Base-by-base conservation (phyloP, 2,329 filamentous ascomycete genomes). In the Fusarium coicis region DNA sequence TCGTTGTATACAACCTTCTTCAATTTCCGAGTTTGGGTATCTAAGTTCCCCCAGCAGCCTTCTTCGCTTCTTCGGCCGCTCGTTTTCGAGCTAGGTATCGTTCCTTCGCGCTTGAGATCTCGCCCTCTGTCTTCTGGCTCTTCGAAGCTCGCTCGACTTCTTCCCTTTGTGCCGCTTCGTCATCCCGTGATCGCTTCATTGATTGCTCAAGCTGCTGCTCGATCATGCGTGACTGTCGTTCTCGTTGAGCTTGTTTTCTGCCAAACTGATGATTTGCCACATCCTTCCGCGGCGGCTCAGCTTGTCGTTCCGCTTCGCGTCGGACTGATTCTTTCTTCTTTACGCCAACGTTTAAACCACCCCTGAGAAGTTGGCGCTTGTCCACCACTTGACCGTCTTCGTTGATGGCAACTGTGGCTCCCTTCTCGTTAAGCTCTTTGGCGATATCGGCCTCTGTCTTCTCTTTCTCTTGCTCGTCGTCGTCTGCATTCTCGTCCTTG, bases 371-470 rank as follows among this genome's bases (percentile, higher is more conserved):
- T 80, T 96, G 91, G n/a, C 93, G 87, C 84, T 95, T 96, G 80
- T 97, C 93, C 32, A 94, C 92, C 4, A 96, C 91, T 79, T 95
- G 90, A 0, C 93, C 93, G 43, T 96, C 93, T 69, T 96, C 93
- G 77, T 96, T 96, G 76, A 96, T 83, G 12, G 90, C 88, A 43
- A 96, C 88, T 7, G 85, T 84, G 1, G 83, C 90, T 71, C 84
- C 89, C 69, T 85, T 90, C 43, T 89, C 87, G 60, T 91, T 92
- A 58, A 94, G 87, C 76, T 93, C 91, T 53, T 85, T 86, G 9
- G 92, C 92, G n/a, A 91, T 77, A 39, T 95, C 89, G 5, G 87
- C 88, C 23, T 91, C 90, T 1, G 85, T 85, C 79, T 88, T 90
- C 55, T 86, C 85, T 60, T 90, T 88, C 1, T 86, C 85, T 62